Conservation (phyloP, 129 eudicot species). For the Artemisia annua region DNA sequence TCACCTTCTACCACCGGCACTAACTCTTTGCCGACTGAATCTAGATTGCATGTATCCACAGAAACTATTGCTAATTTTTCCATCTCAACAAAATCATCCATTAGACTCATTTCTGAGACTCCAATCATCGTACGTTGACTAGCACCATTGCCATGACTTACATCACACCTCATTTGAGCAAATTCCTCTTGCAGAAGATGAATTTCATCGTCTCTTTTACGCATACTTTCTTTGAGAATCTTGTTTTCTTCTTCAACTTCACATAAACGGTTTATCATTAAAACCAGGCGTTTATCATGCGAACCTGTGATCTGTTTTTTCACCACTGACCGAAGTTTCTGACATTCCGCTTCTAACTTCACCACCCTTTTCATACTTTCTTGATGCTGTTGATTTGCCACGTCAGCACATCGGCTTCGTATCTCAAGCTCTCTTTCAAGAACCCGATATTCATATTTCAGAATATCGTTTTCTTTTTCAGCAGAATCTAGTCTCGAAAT, state of each 20-base stretch:
- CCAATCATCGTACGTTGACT: constrained; percentile 39
- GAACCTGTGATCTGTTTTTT: constrained; percentile 59
- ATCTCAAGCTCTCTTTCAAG: constrained; percentile 82
- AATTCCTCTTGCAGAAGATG: constrained; percentile 32
- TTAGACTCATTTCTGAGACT: constrained; percentile 59
- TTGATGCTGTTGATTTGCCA: constrained; percentile 50
- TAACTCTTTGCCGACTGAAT: constrained; percentile 51
- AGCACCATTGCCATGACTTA: constrained; percentile 14
- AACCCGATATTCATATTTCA: constrained; percentile 73
- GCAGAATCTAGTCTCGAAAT: constrained; percentile 62
- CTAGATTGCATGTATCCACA: constrained; percentile 32
- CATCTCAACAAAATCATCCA: constrained; percentile 86
- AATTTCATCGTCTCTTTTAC: constrained; percentile 56
- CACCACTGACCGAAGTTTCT: constrained; percentile 57
- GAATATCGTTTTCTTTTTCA: constrained; percentile 77
- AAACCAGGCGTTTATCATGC: constrained; percentile 36
- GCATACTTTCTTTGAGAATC: constrained; percentile 52
- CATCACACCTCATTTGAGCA: constrained; percentile 28
- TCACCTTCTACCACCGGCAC: constrained; percentile 42
- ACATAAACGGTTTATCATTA: constrained; percentile 47
- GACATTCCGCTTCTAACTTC: constrained; percentile 80
- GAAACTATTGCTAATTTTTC: constrained; percentile 78
- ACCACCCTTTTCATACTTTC: constrained; percentile 61
- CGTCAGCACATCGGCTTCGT: constrained; percentile 61
- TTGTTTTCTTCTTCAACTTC: constrained; percentile 76